phyloP scores from a whole-genome alignment of 2,329 filamentous ascomycete species.

The Xylariales sp. region DNA sequence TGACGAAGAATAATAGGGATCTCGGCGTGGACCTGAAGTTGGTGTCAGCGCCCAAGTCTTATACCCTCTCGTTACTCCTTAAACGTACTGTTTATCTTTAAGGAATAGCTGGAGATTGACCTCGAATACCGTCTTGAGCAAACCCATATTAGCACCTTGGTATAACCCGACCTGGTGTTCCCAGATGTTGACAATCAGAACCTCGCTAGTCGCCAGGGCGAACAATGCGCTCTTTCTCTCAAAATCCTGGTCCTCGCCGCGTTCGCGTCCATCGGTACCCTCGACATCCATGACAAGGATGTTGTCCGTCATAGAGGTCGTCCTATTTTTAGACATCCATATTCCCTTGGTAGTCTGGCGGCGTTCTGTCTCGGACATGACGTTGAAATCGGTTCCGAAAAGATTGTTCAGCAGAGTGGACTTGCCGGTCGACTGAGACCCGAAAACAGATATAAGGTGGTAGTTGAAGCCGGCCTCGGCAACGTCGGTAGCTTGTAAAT shows the following conservation, averaged over 20 bases:
- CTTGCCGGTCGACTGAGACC: slow-evolving; percentile 98
- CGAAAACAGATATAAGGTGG: slow-evolving; percentile 98
- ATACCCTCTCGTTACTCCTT: slow-evolving; percentile 1
- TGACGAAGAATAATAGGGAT: slow-evolving; percentile 97
- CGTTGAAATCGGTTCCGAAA: slow-evolving; percentile 94
- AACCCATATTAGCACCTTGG: slow-evolving; percentile 98
- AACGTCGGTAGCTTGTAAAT: slow-evolving; percentile 82
- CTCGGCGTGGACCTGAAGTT: slow-evolving; percentile 79
- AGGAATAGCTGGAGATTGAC: slow-evolving; percentile 97
- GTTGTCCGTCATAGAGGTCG: slow-evolving; percentile 87
- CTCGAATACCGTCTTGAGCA: slow-evolving; percentile 98
- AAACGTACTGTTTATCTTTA: slow-evolving; percentile 87
- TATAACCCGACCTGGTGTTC: slow-evolving; percentile 98
- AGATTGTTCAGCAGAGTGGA: slow-evolving; percentile 96
- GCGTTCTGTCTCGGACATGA: slow-evolving; percentile 95
- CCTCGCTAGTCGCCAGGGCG: slow-evolving; percentile 95
- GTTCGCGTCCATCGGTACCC: slow-evolving; percentile 94
- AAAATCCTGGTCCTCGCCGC: slow-evolving; percentile 98
- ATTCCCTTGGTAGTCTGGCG: slow-evolving; percentile 99
- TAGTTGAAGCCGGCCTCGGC: slow-evolving; percentile 97
- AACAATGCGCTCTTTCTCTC: slow-evolving; percentile 98
- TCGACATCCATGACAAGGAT: slow-evolving; percentile 99
- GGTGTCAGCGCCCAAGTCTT: slow-evolving; percentile 32
- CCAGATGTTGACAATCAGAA: slow-evolving; percentile 99
- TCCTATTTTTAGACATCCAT: slow-evolving; percentile 99